Percentiles rank a stretch among this genome's conserved stretches.
phyloP scores from a whole-genome alignment of 768 basidiomycete genomes.

The Galerina marginata region DNA sequence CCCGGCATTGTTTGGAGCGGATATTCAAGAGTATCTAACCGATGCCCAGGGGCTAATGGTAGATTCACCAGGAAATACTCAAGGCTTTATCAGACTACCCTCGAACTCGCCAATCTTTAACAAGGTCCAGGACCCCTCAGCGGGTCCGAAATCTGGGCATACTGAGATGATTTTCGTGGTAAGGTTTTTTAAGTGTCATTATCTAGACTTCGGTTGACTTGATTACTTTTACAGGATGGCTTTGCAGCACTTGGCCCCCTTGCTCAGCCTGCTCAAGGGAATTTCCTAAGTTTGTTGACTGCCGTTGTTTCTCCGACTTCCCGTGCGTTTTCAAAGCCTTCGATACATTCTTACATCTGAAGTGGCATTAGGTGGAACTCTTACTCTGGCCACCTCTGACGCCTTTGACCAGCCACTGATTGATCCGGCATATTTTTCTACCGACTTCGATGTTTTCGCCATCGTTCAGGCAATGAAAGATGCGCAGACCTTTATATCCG shows the following conservation, averaged over 20 bases:
- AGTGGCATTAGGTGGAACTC: background rate
- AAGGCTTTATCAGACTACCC: constrained; percentile 30
- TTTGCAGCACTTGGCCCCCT: constrained; percentile 7
- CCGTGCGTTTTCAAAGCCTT: background rate
- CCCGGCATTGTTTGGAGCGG: constrained; percentile 13
- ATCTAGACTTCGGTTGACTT: background rate
- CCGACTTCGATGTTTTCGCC: constrained; percentile 6
- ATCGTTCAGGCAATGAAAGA: constrained; percentile 3
- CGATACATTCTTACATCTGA: background rate
- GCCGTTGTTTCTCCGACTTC: constrained; percentile 18
- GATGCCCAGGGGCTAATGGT: constrained; percentile 31
- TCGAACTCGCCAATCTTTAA: constrained; percentile 21
- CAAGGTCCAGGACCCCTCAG: constrained; percentile 30
- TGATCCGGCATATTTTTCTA: background rate
- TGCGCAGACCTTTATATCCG: background rate
- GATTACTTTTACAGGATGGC: background rate
- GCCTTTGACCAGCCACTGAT: constrained; percentile 26
- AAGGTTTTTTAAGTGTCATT: background rate
- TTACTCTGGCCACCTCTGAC: background rate
- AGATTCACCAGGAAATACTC: constrained; percentile 14
- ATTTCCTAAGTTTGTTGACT: constrained; percentile 27
- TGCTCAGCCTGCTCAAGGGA: constrained; percentile 24
- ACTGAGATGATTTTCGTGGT: constrained; percentile 35
- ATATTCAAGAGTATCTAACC: constrained; percentile 29
- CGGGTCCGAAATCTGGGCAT: constrained; percentile 34